A percentile compares a stretch with the other conserved stretches of the same genome.
Conservation (phyloP, 2,329 filamentous ascomycete genomes). For the Talaromyces sp. region DNA sequence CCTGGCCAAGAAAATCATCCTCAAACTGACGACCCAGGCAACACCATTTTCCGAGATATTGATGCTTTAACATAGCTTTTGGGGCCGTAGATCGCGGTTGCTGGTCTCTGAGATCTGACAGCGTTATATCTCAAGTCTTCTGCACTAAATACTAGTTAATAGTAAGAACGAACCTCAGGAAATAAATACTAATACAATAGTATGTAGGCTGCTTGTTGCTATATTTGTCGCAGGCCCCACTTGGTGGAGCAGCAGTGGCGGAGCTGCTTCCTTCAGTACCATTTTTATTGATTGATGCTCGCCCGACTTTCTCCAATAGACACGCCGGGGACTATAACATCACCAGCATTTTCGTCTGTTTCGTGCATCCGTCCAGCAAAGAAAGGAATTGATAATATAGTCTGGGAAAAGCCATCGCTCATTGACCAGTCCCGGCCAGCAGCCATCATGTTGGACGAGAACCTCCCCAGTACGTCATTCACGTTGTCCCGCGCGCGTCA, state of each 20-base stretch:
- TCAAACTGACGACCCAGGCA: not conserved
- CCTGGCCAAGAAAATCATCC: not conserved
- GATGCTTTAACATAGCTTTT: not conserved
- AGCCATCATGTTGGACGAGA: slow-evolving; percentile 72
- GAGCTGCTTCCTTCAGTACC: not conserved
- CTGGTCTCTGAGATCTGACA: not conserved
- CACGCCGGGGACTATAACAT: not conserved
- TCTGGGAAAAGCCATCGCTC: not conserved
- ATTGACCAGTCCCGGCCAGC: not conserved
- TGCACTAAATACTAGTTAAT: not conserved
- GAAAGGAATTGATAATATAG: not conserved
- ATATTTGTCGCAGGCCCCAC: not conserved
- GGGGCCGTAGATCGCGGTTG: not conserved
- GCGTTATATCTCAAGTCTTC: not conserved
- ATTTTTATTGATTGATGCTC: too few species aligned
- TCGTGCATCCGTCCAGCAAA: not conserved
- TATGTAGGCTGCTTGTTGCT: not conserved
- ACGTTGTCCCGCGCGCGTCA: not conserved
- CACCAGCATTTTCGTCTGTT: not conserved
- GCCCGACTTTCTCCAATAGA: not conserved
- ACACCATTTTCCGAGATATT: not conserved
- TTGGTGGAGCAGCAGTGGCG: not conserved
- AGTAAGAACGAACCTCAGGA: not conserved
- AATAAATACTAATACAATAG: not conserved
- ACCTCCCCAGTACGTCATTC: slow-evolving; percentile 57